Conservation (phyloP, 2,329 filamentous ascomycete genomes). For the Fusarium proliferatum region DNA sequence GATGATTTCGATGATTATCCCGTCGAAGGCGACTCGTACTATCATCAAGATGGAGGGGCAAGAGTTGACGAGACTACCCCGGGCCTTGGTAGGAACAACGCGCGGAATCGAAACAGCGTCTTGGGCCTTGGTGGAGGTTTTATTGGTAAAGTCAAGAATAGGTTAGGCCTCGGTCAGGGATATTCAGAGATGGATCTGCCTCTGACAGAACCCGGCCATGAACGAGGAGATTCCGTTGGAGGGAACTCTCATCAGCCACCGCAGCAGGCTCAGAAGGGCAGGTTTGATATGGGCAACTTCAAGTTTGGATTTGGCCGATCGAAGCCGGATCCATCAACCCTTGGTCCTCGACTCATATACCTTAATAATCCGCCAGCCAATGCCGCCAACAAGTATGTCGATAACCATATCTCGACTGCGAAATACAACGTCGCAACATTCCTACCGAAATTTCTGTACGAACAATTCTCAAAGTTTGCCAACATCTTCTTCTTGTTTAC, state of each 20-base stretch:
- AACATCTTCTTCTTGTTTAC: conserved; percentile 99
- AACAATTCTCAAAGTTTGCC: conserved; percentile 99
- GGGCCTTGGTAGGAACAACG: conserved; percentile 57
- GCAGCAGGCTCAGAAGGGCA: conserved; percentile 53
- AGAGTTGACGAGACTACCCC: conserved; percentile 66
- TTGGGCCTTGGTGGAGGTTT: conserved; percentile 87
- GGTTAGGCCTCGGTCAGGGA: conserved; percentile 85
- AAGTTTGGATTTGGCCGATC: conserved; percentile 90
- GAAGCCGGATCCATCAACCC: conserved; percentile 87
- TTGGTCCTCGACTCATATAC: conserved; percentile 92
- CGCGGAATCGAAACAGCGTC: conserved; percentile 88
- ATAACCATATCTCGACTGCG: conserved; percentile 97
- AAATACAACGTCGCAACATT: conserved; percentile 98
- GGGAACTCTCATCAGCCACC: conserved; percentile 54
- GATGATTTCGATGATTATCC: conserved; percentile 85
- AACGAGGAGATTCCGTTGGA: conserved; percentile 52
- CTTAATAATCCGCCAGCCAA: conserved; percentile 98
- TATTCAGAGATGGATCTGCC: conserved; percentile 99
- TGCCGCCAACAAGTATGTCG: conserved; percentile 85
- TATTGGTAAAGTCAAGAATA: conserved; percentile 87
- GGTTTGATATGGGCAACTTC: conserved; percentile 79
- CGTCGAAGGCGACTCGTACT: conserved; percentile 83
- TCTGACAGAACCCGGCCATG: conserved; percentile 77
- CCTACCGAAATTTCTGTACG: conserved; percentile 94
- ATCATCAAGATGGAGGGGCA: conserved; percentile 81